Evolutionary conservation across 768 basidiomycete genomes (phyloP).

Genomic region (Suillus discolor): DNA sequence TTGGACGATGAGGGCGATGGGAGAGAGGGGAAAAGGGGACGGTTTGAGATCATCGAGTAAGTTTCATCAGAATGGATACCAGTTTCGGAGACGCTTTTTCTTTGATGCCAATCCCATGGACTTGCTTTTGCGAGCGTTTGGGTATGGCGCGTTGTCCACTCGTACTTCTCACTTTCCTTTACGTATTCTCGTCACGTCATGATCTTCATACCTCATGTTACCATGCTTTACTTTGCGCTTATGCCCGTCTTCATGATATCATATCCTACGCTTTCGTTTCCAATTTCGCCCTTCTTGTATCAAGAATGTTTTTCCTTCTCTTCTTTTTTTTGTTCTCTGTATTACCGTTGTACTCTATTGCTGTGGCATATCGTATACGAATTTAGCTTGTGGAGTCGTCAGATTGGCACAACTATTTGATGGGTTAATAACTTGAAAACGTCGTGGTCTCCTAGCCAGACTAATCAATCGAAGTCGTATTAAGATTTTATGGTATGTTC

Average conservation of each 20-base stretch:
- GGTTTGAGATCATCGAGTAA: slow-evolving; percentile 65
- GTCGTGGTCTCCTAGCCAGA: background rate
- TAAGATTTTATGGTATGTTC: background rate
- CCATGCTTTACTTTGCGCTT: slow-evolving; percentile 1
- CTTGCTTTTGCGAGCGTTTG: background rate
- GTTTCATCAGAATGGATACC: background rate
- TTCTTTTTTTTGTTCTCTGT: slow-evolving; percentile 10
- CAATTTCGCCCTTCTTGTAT: slow-evolving; percentile 5
- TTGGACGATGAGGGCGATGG: slow-evolving; percentile 41
- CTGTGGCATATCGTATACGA: slow-evolving; percentile 25
- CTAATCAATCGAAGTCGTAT: background rate
- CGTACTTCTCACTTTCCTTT: background rate
- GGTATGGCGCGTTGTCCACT: background rate
- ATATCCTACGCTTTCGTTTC: slow-evolving; percentile 7
- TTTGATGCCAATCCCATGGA: background rate
- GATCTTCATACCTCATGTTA: slow-evolving; percentile 5
- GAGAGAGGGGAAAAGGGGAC: slow-evolving; percentile 55
- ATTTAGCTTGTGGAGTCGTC: slow-evolving; percentile 15
- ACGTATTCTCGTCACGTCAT: background rate
- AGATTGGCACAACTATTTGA: background rate
- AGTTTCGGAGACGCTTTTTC: background rate
- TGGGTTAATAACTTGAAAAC: background rate
- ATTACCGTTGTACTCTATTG: slow-evolving; percentile 2
- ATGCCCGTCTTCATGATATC: slow-evolving; percentile 16
- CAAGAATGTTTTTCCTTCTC: background rate